These are phyloP conservation scores for Epichloe amarillans DNA, from an alignment of 2,329 filamentous ascomycete species.

Conservation along the genomic window DNA sequence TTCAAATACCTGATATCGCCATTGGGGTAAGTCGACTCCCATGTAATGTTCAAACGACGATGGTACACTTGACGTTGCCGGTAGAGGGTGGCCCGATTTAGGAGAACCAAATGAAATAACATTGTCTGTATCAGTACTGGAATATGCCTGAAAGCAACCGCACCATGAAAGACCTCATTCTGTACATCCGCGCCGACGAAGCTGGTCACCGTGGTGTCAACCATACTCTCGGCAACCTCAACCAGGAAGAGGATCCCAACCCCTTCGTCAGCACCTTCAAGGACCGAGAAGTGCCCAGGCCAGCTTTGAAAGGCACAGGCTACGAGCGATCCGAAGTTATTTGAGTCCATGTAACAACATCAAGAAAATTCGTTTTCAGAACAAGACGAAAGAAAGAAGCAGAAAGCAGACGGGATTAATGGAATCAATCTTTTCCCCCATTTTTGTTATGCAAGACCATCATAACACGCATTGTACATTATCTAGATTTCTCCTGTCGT, in stretches of 20 bases:
- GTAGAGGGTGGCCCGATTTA: too few relatives aligned
- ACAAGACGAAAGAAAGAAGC: not conserved
- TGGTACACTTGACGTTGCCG: too few relatives aligned
- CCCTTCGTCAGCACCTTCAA: conserved; percentile 80
- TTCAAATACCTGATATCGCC: conserved; percentile 77
- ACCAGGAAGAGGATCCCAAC: conserved; percentile 79
- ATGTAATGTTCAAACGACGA: too few relatives aligned
- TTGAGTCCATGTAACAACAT: conserved; percentile 12
- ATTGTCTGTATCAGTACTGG: conserved; percentile 53
- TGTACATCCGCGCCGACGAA: conserved; percentile 85
- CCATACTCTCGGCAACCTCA: conserved; percentile 80
- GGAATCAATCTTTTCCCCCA: too few relatives aligned
- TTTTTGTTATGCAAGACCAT: too few relatives aligned
- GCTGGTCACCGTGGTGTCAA: conserved; percentile 89
- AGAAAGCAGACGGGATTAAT: not conserved
- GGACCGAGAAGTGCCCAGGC: conserved; percentile 52
- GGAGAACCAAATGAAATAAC: not conserved
- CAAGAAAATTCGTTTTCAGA: too few relatives aligned
- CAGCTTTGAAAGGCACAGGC: conserved; percentile 51
- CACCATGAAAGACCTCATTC: conserved; percentile 73
- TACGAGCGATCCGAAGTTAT: conserved; percentile 79
- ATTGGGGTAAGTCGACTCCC: conserved; percentile 33
- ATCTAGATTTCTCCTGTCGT: too few relatives aligned
- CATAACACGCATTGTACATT: too few relatives aligned
- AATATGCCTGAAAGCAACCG: conserved; percentile 74